Evolutionary conservation across 2,329 filamentous ascomycete species (phyloP).

Genomic region (Thielaviopsis ethacetica): DNA sequence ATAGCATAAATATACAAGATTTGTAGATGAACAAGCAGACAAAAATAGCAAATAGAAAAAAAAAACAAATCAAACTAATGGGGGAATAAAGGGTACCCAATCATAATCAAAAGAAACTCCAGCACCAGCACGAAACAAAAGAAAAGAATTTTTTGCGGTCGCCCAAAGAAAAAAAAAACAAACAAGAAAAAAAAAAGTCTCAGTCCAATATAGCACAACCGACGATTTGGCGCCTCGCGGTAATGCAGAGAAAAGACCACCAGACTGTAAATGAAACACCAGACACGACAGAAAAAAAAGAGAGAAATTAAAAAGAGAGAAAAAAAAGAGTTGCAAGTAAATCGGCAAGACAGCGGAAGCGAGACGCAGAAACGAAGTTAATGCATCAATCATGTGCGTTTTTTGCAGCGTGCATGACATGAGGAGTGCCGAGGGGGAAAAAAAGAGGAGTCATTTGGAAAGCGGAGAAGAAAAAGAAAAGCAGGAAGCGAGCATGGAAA

Average conservation of each 20-base stretch:
- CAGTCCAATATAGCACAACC: too few relatives aligned
- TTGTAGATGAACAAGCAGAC: too few relatives aligned
- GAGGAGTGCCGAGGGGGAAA: background rate
- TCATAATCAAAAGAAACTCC: background rate
- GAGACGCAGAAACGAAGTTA: too few relatives aligned
- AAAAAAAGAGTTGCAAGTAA: too few relatives aligned
- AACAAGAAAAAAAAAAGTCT: background rate
- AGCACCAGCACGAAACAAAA: background rate
- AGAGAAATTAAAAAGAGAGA: too few relatives aligned
- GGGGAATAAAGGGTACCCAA: background rate
- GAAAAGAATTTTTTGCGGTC: background rate
- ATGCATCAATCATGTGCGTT: too few relatives aligned
- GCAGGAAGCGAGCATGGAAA: background rate
- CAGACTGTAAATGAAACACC: too few relatives aligned
- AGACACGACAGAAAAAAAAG: too few relatives aligned
- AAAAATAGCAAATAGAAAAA: background rate
- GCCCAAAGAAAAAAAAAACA: background rate
- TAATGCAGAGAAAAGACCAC: too few relatives aligned
- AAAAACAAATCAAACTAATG: background rate
- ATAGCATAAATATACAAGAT: conserved; percentile 1
- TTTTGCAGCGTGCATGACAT: too few relatives aligned
- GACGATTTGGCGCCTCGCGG: too few relatives aligned
- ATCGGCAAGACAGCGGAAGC: too few relatives aligned
- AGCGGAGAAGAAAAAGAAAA: background rate
- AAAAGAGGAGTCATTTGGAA: background rate